Percentiles rank a stretch among this genome's conserved stretches.
Evolutionary conservation across 192 early-diverging fungal genomes (phyloP).

Genomic region (Rhizophagus sp.): DNA sequence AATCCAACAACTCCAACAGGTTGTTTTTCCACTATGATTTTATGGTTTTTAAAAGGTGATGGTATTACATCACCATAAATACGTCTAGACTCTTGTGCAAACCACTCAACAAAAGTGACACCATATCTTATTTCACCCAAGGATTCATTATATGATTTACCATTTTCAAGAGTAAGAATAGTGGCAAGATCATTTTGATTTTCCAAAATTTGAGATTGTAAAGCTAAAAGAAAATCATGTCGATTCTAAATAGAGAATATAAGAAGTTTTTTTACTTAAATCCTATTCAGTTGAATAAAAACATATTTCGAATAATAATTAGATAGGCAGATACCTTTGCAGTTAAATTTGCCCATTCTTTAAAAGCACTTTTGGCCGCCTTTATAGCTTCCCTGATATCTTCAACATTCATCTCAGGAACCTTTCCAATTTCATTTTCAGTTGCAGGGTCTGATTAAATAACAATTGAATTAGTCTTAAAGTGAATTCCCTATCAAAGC

Average conservation of each 20-base stretch:
- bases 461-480: background rate
- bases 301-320: background rate
- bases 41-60: slow-evolving; percentile 48
- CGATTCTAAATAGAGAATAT: slow-evolving; percentile 43
- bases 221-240: slow-evolving; percentile 60
- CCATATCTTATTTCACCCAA: slow-evolving; percentile 46
- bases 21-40: slow-evolving; percentile 71
- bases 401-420: slow-evolving; percentile 63
- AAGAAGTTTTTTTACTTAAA: background rate
- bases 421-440: slow-evolving; percentile 57
- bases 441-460: slow-evolving; percentile 59
- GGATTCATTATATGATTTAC: slow-evolving; percentile 67
- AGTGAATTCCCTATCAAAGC: background rate
- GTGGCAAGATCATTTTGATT: slow-evolving; percentile 75
- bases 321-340: slow-evolving; percentile 42
- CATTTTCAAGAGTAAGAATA: slow-evolving; percentile 83
- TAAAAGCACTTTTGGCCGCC: slow-evolving; percentile 59
- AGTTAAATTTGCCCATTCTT: slow-evolving; percentile 61
- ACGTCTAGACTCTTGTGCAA: slow-evolving; percentile 82
- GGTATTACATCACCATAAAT: slow-evolving; percentile 79
- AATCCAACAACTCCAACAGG: slow-evolving; percentile 77
- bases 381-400: slow-evolving; percentile 61
- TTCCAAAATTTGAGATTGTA: slow-evolving; percentile 63
- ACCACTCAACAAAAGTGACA: slow-evolving; percentile 77
- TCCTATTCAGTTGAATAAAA: background rate